These are phyloP conservation scores for Aureoboletus auriporus DNA, from an alignment of 768 basidiomycete species.

Conservation along the genomic window DNA sequence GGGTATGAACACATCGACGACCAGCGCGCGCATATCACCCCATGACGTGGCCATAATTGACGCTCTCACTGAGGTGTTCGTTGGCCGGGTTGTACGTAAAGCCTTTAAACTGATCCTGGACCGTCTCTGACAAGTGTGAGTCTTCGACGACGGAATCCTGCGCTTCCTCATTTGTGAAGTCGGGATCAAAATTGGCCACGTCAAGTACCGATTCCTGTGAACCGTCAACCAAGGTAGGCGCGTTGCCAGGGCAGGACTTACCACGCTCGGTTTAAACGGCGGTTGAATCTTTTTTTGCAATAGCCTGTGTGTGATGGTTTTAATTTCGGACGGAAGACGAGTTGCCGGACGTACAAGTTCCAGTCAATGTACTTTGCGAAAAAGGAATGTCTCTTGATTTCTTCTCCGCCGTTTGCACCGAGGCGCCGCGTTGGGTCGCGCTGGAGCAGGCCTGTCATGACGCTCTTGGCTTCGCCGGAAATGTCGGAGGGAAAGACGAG, in stretches of 20 bases:
- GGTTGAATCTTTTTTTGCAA: slow-evolving; percentile 95
- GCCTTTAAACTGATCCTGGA: slow-evolving; percentile 92
- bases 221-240: slow-evolving; percentile 5
- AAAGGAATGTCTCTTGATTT: slow-evolving; percentile 95
- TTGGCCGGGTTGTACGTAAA: slow-evolving; percentile 88
- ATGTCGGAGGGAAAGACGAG: slow-evolving; percentile 90
- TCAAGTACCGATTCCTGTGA: slow-evolving; percentile 84
- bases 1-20: slow-evolving; percentile 10
- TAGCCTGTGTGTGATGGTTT: slow-evolving; percentile 41
- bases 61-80: slow-evolving; percentile 82
- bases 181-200: slow-evolving; percentile 95
- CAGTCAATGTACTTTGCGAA: slow-evolving; percentile 94
- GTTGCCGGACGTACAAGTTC: slow-evolving; percentile 50
- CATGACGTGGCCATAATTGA: slow-evolving; percentile 50
- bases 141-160: slow-evolving; percentile 96
- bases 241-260: slow-evolving; percentile 35
- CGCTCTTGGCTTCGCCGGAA: slow-evolving; percentile 79
- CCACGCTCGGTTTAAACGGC: slow-evolving; percentile 95
- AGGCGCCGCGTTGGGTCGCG: slow-evolving; percentile 84
- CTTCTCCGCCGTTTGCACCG: slow-evolving; percentile 91
- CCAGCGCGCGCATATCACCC: slow-evolving; percentile 26
- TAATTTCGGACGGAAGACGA: neutral
- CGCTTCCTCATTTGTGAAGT: slow-evolving; percentile 94
- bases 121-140: slow-evolving; percentile 88
- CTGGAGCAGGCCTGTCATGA: slow-evolving; percentile 85